Conservation (phyloP, 306 rosid species). For the Urtica urens region DNA sequence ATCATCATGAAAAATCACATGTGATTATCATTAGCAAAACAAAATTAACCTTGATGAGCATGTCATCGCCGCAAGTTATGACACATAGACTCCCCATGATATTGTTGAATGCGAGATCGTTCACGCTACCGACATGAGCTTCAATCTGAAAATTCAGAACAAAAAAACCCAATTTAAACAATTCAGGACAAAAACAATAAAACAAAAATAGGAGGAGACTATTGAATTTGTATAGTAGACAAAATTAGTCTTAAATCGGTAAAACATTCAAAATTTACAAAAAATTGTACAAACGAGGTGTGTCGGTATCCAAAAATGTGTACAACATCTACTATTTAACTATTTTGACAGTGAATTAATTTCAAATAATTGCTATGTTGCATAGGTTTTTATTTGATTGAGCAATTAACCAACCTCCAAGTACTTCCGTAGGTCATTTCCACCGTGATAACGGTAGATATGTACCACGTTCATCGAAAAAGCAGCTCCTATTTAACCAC, state of each 20-base stretch:
- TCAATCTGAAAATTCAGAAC: constrained; percentile 24
- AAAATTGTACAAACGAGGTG: too few species aligned
- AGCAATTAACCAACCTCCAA: constrained; percentile 62
- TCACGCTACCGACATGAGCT: constrained; percentile 46
- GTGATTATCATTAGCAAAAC: constrained; percentile 1
- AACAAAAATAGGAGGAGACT: constrained; percentile 2
- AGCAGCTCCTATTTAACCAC: constrained; percentile 63
- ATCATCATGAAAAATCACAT: not conserved
- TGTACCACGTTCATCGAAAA: constrained; percentile 82
- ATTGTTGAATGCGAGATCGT: constrained; percentile 33
- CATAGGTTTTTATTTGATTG: too few species aligned
- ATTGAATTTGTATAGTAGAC: not conserved
- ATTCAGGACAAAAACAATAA: not conserved
- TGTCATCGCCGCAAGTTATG: constrained; percentile 48
- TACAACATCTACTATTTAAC: too few species aligned
- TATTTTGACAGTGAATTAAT: too few species aligned
- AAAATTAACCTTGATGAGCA: constrained; percentile 42
- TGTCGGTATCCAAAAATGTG: too few species aligned
- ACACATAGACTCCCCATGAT: constrained; percentile 21
- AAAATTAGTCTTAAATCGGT: not conserved
- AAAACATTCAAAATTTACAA: too few species aligned
- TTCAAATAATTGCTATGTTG: too few species aligned
- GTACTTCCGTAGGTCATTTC: constrained; percentile 56
- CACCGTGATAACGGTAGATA: constrained; percentile 55
- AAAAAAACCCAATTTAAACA: not conserved